Evolutionary conservation across 1,139 yeast species (phyloP).

Genomic region (Diutina catenulata): DNA sequence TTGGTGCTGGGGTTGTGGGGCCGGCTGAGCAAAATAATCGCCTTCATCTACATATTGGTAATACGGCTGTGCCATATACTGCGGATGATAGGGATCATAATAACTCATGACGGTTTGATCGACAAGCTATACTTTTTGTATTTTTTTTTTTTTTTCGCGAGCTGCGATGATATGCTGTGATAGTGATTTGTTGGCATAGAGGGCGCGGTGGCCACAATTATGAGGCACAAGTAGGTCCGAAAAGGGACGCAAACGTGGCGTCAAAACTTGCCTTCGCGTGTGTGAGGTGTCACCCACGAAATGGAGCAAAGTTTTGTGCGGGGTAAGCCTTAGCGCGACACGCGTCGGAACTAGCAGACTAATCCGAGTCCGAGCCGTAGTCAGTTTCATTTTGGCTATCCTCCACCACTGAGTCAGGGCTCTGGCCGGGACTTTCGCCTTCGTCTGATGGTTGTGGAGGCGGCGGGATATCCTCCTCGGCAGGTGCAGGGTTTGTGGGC

Average conservation of each 20-base stretch:
- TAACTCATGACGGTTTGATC: constrained; percentile 22
- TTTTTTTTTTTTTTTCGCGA: neutral
- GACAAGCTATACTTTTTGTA: neutral
- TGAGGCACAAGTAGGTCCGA: neutral
- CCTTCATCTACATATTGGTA: constrained; percentile 22
- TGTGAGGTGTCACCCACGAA: no score
- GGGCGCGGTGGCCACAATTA: neutral
- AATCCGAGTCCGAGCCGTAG: constrained; percentile 7
- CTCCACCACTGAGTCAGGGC: neutral
- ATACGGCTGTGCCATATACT: constrained; percentile 23
- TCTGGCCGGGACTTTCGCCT: neutral
- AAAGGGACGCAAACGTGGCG: neutral
- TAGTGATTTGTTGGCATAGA: neutral
- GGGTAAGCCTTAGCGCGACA: no score
- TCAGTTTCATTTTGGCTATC: constrained; percentile 7
- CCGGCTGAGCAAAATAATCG: constrained; percentile 7
- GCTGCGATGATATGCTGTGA: neutral
- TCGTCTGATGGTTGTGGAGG: constrained; percentile 3
- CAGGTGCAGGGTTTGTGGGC: constrained; percentile 1
- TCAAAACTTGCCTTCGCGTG: constrained; percentile 8
- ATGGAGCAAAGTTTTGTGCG: no score
- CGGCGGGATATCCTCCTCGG: constrained; percentile 3
- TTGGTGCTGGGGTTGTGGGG: constrained; percentile 6
- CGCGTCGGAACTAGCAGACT: no score
- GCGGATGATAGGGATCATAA: constrained; percentile 35